Evolutionary conservation across 2,329 filamentous ascomycete genomes (phyloP).

Genomic region (Drechslerella coelobrocha): DNA sequence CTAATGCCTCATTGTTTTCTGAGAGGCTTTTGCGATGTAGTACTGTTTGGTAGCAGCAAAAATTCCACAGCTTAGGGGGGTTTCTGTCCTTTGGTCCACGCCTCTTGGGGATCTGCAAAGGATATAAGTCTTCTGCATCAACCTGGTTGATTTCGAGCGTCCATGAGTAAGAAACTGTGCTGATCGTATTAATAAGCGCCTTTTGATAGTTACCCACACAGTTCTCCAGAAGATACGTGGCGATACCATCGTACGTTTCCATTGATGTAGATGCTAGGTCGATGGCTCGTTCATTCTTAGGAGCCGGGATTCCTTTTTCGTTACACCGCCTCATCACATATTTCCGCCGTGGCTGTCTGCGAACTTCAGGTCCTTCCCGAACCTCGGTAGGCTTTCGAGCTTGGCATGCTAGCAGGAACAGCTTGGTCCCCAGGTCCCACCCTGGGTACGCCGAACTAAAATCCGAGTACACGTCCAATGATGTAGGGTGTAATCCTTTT

Average conservation of each 20-base stretch:
- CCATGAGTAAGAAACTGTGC: neutral
- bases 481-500: neutral
- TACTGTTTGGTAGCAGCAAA: neutral
- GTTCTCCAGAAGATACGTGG: conserved; percentile 1
- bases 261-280: no score
- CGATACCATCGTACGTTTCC: neutral
- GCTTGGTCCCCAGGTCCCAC: conserved; percentile 6
- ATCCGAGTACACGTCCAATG: conserved; percentile 8
- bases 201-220: conserved; percentile 3
- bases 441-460: neutral
- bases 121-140: neutral
- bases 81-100: neutral
- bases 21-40: neutral
- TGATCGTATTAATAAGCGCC: conserved; percentile 8
- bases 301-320: no score
- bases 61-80: neutral
- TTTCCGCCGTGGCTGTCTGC: neutral
- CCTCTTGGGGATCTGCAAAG: neutral
- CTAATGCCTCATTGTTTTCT: neutral
- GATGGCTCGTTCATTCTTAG: no score
- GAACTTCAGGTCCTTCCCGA: no score
- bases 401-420: neutral
- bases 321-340: neutral
- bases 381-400: no score
- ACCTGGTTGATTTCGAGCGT: neutral